Evolutionary conservation across 169 alveolate genomes (phyloP), one percentile per base, ranked within the genome.

Genomic region (Eimeria maxima): DNA sequence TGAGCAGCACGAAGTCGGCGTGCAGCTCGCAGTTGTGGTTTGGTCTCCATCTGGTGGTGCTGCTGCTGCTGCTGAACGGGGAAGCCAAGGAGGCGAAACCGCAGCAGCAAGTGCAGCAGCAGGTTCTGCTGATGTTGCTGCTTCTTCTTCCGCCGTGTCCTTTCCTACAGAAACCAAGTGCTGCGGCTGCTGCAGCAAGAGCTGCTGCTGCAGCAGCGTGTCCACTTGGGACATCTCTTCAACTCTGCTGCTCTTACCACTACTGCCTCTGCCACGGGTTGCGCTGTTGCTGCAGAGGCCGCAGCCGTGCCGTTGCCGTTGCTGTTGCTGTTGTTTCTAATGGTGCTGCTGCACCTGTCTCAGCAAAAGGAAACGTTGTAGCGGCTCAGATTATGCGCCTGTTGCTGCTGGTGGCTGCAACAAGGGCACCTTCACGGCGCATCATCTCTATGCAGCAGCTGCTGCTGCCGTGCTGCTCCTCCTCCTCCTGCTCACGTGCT

Each of bases 131-230:
- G 57, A 4, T n/a, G 45, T 10, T 18, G 84, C 84, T 74, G 45
- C 84, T 27, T 22, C 53, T 74, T 47, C 87, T 6, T 71, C 81
- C 27, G 81, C 22, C 81, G 50, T 14, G 47, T 71, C 81, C 55
- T 76, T 47, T 38, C 87, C 87, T 38, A 44, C 87, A 6, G 87
- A 24, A 76, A 44, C 63, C 47, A 45, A 47, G 20, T 27, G 87
- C 55, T 76, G 65, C 33, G 87, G 87, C 87, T 76, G 87, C 87
- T 76, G 87, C 87, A 76, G 87, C 87, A 38, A 20, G 38, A 76
- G 87, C 87, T 76, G 87, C 87, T 76, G 87, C 87, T 45, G 87
- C 55, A 76, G 87, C 87, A 76, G 87, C 55, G 87, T 42, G 33
- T 76, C 87, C 65, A 76, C 87, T 76, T 76, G 87, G 33, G 87